These are phyloP conservation scores for Neonothopanus nambi DNA, from an alignment of 1,284 basidiomycete species.

Conservation along the genomic window DNA sequence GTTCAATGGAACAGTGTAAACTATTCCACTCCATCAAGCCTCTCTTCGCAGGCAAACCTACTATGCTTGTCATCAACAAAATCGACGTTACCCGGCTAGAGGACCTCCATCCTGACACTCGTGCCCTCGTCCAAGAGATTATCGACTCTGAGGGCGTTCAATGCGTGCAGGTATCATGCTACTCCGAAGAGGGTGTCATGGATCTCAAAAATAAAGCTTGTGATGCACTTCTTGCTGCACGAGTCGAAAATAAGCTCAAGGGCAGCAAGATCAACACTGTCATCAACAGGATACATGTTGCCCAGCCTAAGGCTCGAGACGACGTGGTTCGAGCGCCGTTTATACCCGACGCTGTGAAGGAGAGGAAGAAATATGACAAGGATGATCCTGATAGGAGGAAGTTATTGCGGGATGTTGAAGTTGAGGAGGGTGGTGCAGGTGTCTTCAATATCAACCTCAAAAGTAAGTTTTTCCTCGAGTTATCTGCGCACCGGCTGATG, in stretches of 20 bases:
- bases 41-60: slow-evolving; percentile 89
- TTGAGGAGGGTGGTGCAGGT: slow-evolving; percentile 83
- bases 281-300: slow-evolving; percentile 92
- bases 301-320: slow-evolving; percentile 85
- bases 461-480: slow-evolving; percentile 50
- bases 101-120: slow-evolving; percentile 76
- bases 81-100: slow-evolving; percentile 86
- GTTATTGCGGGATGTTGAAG: slow-evolving; percentile 80
- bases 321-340: slow-evolving; percentile 82
- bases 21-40: slow-evolving; percentile 98
- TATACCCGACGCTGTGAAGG: slow-evolving; percentile 82
- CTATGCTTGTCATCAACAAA: slow-evolving; percentile 94
- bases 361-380: slow-evolving; percentile 84
- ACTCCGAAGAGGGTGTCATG: slow-evolving; percentile 96
- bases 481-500: slow-evolving; percentile 14
- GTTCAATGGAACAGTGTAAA: slow-evolving; percentile 66
- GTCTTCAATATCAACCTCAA: slow-evolving; percentile 89
- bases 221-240: slow-evolving; percentile 88
- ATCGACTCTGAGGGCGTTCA: slow-evolving; percentile 71
- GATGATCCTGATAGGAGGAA: slow-evolving; percentile 72
- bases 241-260: slow-evolving; percentile 90
- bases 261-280: slow-evolving; percentile 91
- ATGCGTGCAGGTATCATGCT: slow-evolving; percentile 84
- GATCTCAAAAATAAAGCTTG: slow-evolving; percentile 91
- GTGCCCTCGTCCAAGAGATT: slow-evolving; percentile 84